phyloP scores from a whole-genome alignment of 306 rosid genomes.

The Erythrophleum fordii region DNA sequence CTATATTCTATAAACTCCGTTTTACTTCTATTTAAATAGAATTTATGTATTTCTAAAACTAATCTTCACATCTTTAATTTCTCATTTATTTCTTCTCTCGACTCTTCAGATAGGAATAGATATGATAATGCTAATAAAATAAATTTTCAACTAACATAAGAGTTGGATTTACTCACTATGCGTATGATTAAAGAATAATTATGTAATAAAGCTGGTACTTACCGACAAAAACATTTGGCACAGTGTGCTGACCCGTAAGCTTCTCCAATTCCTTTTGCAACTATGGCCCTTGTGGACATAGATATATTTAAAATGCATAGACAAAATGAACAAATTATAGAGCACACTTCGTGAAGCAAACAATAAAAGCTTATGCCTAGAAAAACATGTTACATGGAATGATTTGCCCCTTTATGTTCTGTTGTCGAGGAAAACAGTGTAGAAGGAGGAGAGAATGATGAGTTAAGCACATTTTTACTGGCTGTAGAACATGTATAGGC shows the following conservation, averaged over 20 bases:
- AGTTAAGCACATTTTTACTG: conserved; percentile 12
- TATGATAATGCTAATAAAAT: conserved; percentile 3
- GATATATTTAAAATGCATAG: conserved; percentile 16
- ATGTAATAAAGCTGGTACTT: conserved; percentile 34
- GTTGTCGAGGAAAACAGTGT: neutral
- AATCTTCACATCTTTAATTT: no score
- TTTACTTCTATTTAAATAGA: no score
- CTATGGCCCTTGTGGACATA: conserved; percentile 98
- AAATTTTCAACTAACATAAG: neutral
- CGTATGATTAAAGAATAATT: conserved; percentile 4
- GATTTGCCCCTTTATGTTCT: neutral
- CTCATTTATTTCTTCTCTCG: no score
- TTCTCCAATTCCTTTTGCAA: conserved; percentile 84
- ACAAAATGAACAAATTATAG: conserved; percentile 2
- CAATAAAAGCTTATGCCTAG: neutral
- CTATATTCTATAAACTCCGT: no score
- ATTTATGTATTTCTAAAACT: no score
- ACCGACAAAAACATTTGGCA: conserved; percentile 98
- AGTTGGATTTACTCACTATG: neutral
- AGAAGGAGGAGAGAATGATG: conserved; percentile 4
- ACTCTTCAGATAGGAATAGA: no score
- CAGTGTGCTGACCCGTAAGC: conserved; percentile 92
- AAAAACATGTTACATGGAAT: neutral
- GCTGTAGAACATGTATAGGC: neutral
- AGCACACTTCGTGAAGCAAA: neutral